Conservation (phyloP, 2,329 filamentous ascomycete genomes). For the Blastomyces silverae region DNA sequence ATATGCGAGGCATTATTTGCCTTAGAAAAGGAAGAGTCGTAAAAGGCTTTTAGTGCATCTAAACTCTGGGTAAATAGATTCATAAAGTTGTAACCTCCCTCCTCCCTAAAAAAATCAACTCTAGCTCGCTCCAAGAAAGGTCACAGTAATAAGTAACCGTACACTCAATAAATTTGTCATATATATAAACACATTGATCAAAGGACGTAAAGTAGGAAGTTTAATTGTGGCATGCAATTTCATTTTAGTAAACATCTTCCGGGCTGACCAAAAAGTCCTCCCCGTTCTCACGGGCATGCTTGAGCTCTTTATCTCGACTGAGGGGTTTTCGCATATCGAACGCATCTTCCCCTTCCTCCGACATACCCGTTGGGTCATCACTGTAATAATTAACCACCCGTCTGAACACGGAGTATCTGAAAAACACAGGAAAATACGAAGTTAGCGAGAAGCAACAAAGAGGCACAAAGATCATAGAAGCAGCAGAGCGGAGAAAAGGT, state of each 20-base stretch:
- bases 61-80: not conserved
- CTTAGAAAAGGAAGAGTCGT: not conserved
- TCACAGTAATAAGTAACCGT: not conserved
- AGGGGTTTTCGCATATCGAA: constrained; percentile 95
- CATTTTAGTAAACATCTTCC: constrained; percentile 62
- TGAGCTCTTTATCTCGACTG: constrained; percentile 66
- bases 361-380: constrained; percentile 63
- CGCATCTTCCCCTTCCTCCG: constrained; percentile 65
- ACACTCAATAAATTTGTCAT: not conserved
- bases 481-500: constrained; percentile 7
- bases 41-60: not conserved
- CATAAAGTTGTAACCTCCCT: not conserved
- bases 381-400: constrained; percentile 89
- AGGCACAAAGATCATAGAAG: not conserved
- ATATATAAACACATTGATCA: not conserved
- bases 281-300: constrained; percentile 74
- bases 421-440: not conserved
- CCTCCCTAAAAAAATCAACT: not conserved
- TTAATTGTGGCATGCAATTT: constrained; percentile 5
- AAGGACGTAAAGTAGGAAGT: not conserved
- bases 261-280: constrained; percentile 71
- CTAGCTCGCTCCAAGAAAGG: not conserved
- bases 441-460: not conserved
- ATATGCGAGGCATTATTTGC: not conserved
- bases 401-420: constrained; percentile 71